Percentiles rank a stretch among this genome's conserved stretches.
phyloP scores from a whole-genome alignment of 1,139 yeast species.

The Taphrina sp. region DNA sequence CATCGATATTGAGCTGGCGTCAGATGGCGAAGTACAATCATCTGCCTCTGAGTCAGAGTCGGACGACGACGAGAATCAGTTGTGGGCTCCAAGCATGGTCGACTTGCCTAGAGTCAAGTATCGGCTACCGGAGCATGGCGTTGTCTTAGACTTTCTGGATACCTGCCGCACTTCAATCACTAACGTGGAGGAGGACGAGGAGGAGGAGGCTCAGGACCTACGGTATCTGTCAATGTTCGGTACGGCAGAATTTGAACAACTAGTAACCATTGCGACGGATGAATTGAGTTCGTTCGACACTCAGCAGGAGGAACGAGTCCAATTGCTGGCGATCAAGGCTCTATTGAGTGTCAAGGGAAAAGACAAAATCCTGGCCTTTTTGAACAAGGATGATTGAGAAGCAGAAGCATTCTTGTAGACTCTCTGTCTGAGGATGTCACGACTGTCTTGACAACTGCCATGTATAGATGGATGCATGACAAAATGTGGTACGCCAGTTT shows the following conservation, averaged over 20 bases:
- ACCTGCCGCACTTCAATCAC: too few relatives aligned
- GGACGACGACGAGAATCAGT: slow-evolving; percentile 42
- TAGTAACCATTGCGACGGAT: slow-evolving; percentile 39
- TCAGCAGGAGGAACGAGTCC: slow-evolving; percentile 50
- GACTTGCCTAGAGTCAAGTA: slow-evolving; percentile 56
- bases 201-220: neutral
- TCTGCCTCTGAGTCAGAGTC: slow-evolving; percentile 6
- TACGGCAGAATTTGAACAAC: slow-evolving; percentile 40
- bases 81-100: slow-evolving; percentile 2
- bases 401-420: too few relatives aligned
- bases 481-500: too few relatives aligned
- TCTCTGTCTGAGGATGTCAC: too few relatives aligned
- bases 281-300: slow-evolving; percentile 13
- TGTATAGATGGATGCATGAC: too few relatives aligned
- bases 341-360: slow-evolving; percentile 69
- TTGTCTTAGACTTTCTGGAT: slow-evolving; percentile 71
- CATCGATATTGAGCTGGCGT: slow-evolving; percentile 56
- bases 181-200: neutral
- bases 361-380: slow-evolving; percentile 61
- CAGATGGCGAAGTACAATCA: slow-evolving; percentile 39
- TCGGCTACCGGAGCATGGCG: slow-evolving; percentile 67
- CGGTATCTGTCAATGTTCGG: slow-evolving; percentile 41
- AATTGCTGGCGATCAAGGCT: slow-evolving; percentile 57
- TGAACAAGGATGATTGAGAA: slow-evolving; percentile 40
- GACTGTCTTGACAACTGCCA: too few relatives aligned